Base-by-base conservation (phyloP, 2,329 filamentous ascomycete species). In the Trichoderma polysporum region DNA sequence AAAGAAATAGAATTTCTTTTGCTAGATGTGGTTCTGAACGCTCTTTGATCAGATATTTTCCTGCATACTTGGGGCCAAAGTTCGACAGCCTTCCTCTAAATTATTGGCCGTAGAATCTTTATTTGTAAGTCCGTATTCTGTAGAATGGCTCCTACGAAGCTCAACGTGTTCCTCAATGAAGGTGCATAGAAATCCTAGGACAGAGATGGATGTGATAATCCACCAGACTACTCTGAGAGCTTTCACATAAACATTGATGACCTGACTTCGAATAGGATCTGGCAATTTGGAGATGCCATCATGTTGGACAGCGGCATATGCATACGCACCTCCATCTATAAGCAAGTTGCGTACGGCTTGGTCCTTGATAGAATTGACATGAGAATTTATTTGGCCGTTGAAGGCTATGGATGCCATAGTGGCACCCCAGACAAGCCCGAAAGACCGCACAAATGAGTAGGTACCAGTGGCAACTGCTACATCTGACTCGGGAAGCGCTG, bases 351-450 rank as follows among this genome's bases (percentile, higher is more conserved):
- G 60, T 10, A 69, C 49, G 3, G 35, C 27, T 0, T 39, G 65
- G 41, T 71, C 65, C 4, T 69, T 65, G 6, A 72, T 69, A 58
- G 47, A 47, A 33, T 6, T 5, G 12, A 66, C 49, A 9, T 62
- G 64, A 2, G 64, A 13, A 15, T 72, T 64, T 17, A 70, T 65
- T n/a, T 65, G 66, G 1, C 64, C 69, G n/a, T 73, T 74, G 65
- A 73, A 84, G n/a, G 83, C 75, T 4, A 78, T 75, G 1, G 76
- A 76, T 0, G 80, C 77, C 27, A 86, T 79, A 0, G 81, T 75
- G 2, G 81, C 77, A 10, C 82, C 84, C 73, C 84, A 81, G 2
- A 81, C 78, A 17, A 76, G 72, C 2, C 84, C 84, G 27, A 86
- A 79, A 61, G 74, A 79, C 35, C 83, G 79, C 66, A 82, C 72